Evolutionary conservation across 192 early-diverging fungal species (phyloP), one percentile per base, ranked within the genome.

Genomic region (Coemansia sp.): DNA sequence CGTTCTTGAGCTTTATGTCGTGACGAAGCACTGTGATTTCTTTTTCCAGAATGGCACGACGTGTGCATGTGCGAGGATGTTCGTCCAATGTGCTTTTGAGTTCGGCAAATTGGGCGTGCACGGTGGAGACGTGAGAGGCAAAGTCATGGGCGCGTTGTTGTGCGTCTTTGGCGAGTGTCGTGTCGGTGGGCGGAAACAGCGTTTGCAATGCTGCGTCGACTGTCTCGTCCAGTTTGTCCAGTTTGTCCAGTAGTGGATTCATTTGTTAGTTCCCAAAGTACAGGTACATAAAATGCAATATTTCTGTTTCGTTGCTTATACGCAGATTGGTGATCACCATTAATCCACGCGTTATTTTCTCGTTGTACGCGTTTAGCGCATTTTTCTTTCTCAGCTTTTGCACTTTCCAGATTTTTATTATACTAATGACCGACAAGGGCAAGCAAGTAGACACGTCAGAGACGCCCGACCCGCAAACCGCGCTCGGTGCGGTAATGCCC

Each of bases 61-160:
- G 51, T 2, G 54, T 49, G 31, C 14, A 52, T 40, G 55, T 49
- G 3, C 17, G 3, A 2, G 68, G 64, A 2, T 36, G 51, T 24
- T 66, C 62, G 36, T 73, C 76, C 3, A 64, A 21, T n/a, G 52
- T 64, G 3, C 38, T 7, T 8, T 73, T 73, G 5, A 79, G 17
- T 26, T 79, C 76, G 3, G 60, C 48, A n/a, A 79, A 53, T 37
- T 67, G 71, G 20, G 14, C 52, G 46, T 70, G 67, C 15, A 73
- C 64, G 0, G 42, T 1, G 5, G 47, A 20, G 7, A 73, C 71
- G 23, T 70, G 64, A 21, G 24, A 18, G 4, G 57, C 44, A 28
- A 79, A 79, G 23, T 63, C 76, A 18, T 79, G 71, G 0, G 76
- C 76, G n/a, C 76, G 56, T n/a, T 73, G 76, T 53, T 79, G 71